Percentiles rank a stretch among this genome's conserved stretches.
phyloP scores from a whole-genome alignment of 2,329 filamentous ascomycete species.

The Sarocladium strictum region DNA sequence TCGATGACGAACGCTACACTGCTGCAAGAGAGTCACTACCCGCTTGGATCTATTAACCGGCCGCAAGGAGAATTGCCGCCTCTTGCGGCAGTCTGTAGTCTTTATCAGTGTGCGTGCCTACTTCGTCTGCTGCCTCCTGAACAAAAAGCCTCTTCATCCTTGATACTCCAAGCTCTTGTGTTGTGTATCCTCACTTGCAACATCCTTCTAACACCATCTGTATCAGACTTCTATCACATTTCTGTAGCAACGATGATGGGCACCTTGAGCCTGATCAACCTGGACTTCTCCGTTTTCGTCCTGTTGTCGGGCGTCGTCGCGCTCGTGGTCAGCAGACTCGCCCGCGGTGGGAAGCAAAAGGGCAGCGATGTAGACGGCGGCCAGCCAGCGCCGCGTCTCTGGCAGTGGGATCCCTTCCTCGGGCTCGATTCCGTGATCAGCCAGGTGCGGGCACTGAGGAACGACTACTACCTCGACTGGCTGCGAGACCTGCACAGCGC shows the following conservation, averaged over 20 bases:
- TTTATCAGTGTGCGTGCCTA: background rate
- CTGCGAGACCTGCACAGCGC: conserved; percentile 14
- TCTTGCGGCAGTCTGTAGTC: background rate
- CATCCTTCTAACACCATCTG: background rate
- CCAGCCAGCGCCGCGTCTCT: background rate
- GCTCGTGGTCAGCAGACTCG: background rate
- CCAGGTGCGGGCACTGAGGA: conserved; percentile 15
- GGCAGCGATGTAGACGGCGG: background rate
- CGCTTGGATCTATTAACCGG: background rate
- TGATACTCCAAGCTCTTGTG: background rate
- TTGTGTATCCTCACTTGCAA: background rate
- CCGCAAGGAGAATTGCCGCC: background rate
- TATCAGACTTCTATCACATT: background rate
- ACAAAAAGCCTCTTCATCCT: background rate
- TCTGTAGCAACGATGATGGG: background rate
- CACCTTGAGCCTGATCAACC: background rate
- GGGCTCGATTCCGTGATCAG: conserved; percentile 16
- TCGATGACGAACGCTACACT: background rate
- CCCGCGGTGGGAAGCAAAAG: background rate
- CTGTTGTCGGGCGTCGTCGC: background rate
- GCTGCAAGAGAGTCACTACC: background rate
- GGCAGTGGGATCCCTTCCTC: conserved; percentile 15
- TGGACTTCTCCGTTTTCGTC: background rate
- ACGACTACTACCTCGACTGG: conserved; percentile 16
- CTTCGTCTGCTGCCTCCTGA: background rate